Evolutionary conservation across 2,329 filamentous ascomycete species (phyloP).

Genomic region (Alternaria sp.): DNA sequence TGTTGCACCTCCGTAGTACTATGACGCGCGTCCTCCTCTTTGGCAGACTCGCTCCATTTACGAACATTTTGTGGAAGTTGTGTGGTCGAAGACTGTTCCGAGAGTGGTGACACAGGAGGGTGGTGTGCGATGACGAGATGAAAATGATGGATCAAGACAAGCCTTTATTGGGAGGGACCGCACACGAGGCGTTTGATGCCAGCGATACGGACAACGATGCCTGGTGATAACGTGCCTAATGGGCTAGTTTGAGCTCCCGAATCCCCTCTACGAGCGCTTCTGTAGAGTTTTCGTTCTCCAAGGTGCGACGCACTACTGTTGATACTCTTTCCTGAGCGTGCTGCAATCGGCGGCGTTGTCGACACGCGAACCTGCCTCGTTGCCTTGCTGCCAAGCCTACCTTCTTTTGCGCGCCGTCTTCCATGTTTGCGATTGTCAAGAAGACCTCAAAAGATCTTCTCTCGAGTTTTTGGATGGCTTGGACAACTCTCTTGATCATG

Average conservation of each 20-base stretch:
- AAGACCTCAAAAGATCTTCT: neutral
- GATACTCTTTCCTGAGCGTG: neutral
- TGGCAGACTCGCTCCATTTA: too few relatives aligned
- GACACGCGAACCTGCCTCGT: neutral
- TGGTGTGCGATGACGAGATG: too few relatives aligned
- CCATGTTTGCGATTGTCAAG: neutral
- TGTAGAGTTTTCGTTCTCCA: neutral
- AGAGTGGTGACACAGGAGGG: too few relatives aligned
- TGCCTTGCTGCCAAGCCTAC: neutral
- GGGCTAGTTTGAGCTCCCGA: neutral
- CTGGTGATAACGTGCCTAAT: neutral
- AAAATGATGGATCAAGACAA: too few relatives aligned
- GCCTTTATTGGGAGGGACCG: too few relatives aligned
- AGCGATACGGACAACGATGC: neutral
- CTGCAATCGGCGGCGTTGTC: neutral
- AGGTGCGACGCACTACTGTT: neutral
- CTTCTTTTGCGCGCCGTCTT: neutral
- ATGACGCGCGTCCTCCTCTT: too few relatives aligned
- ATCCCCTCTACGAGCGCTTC: neutral
- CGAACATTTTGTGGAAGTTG: too few relatives aligned
- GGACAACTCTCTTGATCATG: neutral
- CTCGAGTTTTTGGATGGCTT: neutral
- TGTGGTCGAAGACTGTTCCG: too few relatives aligned
- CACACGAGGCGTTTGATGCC: too few relatives aligned
- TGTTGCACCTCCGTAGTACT: too few relatives aligned